A percentile compares a stretch with the other conserved stretches of the same genome.
Conservation (phyloP, 2,329 filamentous ascomycete species). For the Venturia pyrina region DNA sequence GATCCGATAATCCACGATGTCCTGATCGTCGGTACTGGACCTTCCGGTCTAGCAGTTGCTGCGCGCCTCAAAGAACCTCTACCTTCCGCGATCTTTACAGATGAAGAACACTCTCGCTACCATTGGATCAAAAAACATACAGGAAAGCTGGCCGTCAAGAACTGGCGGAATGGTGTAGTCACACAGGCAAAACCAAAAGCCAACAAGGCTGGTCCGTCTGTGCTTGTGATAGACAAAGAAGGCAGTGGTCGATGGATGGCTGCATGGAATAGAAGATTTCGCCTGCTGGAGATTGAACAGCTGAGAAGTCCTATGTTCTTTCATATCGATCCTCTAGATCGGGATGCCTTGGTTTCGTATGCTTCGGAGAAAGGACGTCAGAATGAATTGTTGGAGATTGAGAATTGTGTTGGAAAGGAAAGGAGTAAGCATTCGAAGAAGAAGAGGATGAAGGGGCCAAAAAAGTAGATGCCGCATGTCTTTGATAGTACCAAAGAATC, state of each 20-base stretch:
- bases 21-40: constrained; percentile 50
- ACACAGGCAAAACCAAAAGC: constrained; percentile 14
- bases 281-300: constrained; percentile 58
- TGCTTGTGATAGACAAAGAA: constrained; percentile 58
- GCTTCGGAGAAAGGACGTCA: constrained; percentile 52
- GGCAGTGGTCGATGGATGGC: constrained; percentile 53
- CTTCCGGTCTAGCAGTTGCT: constrained; percentile 52
- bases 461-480: constrained; percentile 33
- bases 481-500: no score
- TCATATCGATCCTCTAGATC: constrained; percentile 65
- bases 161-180: constrained; percentile 33
- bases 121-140: constrained; percentile 64
- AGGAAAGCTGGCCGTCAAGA: constrained; percentile 48
- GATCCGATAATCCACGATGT: constrained; percentile 42
- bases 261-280: constrained; percentile 61
- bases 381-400: constrained; percentile 46
- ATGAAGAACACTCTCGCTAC: constrained; percentile 44
- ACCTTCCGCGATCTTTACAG: constrained; percentile 53
- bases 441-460: constrained; percentile 44
- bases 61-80: constrained; percentile 46
- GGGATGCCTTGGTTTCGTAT: constrained; percentile 63
- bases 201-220: constrained; percentile 27
- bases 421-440: constrained; percentile 66
- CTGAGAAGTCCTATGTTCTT: constrained; percentile 76
- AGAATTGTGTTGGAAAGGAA: constrained; percentile 67